phyloP scores from a whole-genome alignment of 2,329 filamentous ascomycete genomes.

The Hymenoscyphus occultus region DNA sequence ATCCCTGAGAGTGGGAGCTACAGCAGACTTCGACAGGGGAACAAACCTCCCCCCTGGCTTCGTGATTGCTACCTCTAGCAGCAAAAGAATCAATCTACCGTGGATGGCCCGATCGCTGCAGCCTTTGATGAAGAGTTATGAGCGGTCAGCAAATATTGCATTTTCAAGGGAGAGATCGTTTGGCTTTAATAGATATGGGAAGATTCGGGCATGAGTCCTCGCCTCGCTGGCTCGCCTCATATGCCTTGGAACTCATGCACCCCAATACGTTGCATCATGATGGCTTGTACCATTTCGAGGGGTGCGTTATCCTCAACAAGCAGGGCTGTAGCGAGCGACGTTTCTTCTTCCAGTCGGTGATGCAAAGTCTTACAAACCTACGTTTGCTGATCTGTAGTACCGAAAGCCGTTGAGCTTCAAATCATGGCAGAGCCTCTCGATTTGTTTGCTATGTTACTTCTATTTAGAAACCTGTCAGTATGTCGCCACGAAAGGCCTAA shows the following conservation, averaged over 20 bases:
- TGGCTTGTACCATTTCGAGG: slow-evolving; percentile 11
- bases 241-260: slow-evolving; percentile 22
- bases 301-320: slow-evolving; percentile 12
- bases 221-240: slow-evolving; percentile 9
- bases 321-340: slow-evolving; percentile 9
- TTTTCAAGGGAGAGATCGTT: slow-evolving; percentile 18
- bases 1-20: slow-evolving; percentile 9
- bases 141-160: slow-evolving; percentile 8
- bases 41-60: slow-evolving; percentile 20
- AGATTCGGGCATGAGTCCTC: slow-evolving; percentile 11
- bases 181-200: slow-evolving; percentile 22
- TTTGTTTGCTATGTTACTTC: slow-evolving; percentile 30
- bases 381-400: slow-evolving; percentile 28
- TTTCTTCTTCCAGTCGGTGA: slow-evolving; percentile 9
- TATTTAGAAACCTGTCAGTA: slow-evolving; percentile 29
- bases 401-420: slow-evolving; percentile 20
- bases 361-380: slow-evolving; percentile 21
- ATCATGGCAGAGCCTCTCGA: slow-evolving; percentile 18
- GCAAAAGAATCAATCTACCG: slow-evolving; percentile 3
- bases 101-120: slow-evolving; percentile 9
- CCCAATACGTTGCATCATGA: slow-evolving; percentile 17
- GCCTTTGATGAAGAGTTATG: background rate
- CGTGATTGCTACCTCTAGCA: slow-evolving; percentile 16
- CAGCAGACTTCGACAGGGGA: slow-evolving; percentile 15
- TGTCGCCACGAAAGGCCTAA: slow-evolving; percentile 9